Percentiles rank a stretch among this genome's conserved stretches.
Conservation (phyloP, 345 rosid genomes). For the Odontarrhena argentea region DNA sequence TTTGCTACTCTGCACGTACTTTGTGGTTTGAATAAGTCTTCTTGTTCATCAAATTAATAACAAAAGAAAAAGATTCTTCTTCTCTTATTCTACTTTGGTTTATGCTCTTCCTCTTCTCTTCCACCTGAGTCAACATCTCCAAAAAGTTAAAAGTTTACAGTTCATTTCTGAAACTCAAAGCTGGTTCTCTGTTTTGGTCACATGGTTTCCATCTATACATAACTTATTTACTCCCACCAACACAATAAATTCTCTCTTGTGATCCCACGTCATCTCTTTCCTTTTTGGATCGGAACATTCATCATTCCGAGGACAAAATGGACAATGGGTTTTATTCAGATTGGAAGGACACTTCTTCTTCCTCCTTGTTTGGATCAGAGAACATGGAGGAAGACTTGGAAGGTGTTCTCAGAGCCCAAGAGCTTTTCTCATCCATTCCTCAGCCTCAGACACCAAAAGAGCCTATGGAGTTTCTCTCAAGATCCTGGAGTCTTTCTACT, state of each 20-base stretch:
- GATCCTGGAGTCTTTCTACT: conserved; percentile 94
- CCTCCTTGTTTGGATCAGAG: conserved; percentile 44
- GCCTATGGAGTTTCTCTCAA: conserved; percentile 90
- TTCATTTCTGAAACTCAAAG: conserved; percentile 38
- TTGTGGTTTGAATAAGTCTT: conserved; percentile 39
- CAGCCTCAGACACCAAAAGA: conserved; percentile 87
- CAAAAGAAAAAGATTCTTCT: conserved; percentile 17
- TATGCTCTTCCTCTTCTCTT: conserved; percentile 45
- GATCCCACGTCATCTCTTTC: conserved; percentile 33
- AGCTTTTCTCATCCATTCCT: conserved; percentile 55
- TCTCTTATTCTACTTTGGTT: conserved; percentile 31
- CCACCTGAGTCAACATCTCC: conserved; percentile 41
- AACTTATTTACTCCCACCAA: conserved; percentile 29
- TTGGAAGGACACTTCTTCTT: conserved; percentile 49
- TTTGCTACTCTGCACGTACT: conserved; percentile 41
- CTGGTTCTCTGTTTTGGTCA: conserved; percentile 40
- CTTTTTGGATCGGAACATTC: background rate
- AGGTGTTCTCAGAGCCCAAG: conserved; percentile 36
- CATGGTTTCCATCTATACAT: conserved; percentile 39
- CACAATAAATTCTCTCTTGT: conserved; percentile 4
- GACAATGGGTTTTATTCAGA: conserved; percentile 53
- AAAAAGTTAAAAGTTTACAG: conserved; percentile 30
- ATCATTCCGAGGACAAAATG: conserved; percentile 43
- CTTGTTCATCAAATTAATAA: background rate
- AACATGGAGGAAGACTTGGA: conserved; percentile 56